Conservation (phyloP, 2,329 filamentous ascomycete genomes). For the Penicillium sp. region DNA sequence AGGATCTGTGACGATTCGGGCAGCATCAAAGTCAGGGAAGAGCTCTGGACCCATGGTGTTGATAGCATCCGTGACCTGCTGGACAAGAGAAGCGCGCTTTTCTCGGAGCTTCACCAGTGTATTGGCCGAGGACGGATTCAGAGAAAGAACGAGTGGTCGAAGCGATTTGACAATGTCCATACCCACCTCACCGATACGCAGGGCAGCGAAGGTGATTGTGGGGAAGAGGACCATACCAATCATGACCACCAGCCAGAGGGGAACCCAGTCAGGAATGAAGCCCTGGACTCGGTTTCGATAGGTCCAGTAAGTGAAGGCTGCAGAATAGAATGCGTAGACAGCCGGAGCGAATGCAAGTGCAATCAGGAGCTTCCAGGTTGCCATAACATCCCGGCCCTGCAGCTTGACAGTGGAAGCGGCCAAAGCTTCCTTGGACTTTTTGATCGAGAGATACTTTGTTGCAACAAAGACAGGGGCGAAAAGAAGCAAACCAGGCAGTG, state of each 20-base stretch:
- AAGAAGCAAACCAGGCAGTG: constrained; percentile 80
- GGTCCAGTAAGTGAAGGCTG: constrained; percentile 71
- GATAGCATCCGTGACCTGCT: constrained; percentile 85
- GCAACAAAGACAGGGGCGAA: constrained; percentile 87
- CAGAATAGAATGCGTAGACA: constrained; percentile 78
- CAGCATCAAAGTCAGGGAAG: constrained; percentile 90
- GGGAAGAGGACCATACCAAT: constrained; percentile 80
- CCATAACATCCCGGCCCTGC: constrained; percentile 83
- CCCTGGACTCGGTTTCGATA: constrained; percentile 80
- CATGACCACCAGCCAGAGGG: constrained; percentile 73
- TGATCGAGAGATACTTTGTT: constrained; percentile 76
- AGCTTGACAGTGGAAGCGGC: constrained; percentile 87
- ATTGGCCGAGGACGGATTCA: constrained; percentile 81
- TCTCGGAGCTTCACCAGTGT: constrained; percentile 75
- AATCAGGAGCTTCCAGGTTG: constrained; percentile 92
- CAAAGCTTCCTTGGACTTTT: constrained; percentile 79
- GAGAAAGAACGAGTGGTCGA: constrained; percentile 77
- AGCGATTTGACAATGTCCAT: constrained; percentile 99
- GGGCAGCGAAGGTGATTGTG: constrained; percentile 83
- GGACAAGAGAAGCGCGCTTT: constrained; percentile 70
- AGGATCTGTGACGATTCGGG: constrained; percentile 63
- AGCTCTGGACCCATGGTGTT: constrained; percentile 94
- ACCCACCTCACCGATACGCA: constrained; percentile 94
- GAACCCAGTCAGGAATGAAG: constrained; percentile 75
- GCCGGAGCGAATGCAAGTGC: constrained; percentile 78